Base-by-base conservation (phyloP, 345 rosid genomes). In the Syzygium grande region DNA sequence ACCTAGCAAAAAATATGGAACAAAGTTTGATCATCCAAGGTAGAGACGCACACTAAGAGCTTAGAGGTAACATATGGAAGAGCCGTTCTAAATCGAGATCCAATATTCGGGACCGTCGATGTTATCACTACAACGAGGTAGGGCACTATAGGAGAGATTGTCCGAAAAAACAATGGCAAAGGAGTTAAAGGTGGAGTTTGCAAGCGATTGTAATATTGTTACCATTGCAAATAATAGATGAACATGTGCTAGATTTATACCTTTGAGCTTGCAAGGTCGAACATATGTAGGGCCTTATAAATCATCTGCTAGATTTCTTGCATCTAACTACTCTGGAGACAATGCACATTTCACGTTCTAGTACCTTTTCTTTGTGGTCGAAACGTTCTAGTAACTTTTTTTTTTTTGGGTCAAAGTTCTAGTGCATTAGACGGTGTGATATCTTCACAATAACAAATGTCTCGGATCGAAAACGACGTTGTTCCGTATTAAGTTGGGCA, bases 21-120 rank as follows among this genome's bases (percentile, higher is more conserved):
- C 21, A 29, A 30, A 73, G 49, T 73, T 34, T 9, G 7, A 73
- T 34, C 8, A 30, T 30, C 10, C 6, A 0, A 1, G 43, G 23
- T 2, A n/a, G 0, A 59, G 43, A 68, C 0, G 0, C 23, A 73
- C 46, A 19, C 2, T 1, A 0, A 17, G 12, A 34, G 43, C 12
- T 5, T 34, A 13, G 12, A 34, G 49, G 25, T 73, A 21, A 73
- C 1, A 9, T 1, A 34, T 19, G 13, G 49, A 73, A 73, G 80
- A 41, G 13, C 0, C 7, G 1, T 73, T 34, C 7, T 73, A 73
- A 34, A 73, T 68, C 2, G 13, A 68, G 79, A 9, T 34, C 7
- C 5, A 68, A 34, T 0, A 0, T 11, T 34, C 1, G 13, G 4
- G 34, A 68, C 3, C 23, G 9, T 68, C 1, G 1, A 68, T 34